A percentile compares a stretch with the other conserved stretches of the same genome.
Evolutionary conservation across 495 filamentous ascomycete species (phyloP).

Genomic region (Xylaria palmicola): DNA sequence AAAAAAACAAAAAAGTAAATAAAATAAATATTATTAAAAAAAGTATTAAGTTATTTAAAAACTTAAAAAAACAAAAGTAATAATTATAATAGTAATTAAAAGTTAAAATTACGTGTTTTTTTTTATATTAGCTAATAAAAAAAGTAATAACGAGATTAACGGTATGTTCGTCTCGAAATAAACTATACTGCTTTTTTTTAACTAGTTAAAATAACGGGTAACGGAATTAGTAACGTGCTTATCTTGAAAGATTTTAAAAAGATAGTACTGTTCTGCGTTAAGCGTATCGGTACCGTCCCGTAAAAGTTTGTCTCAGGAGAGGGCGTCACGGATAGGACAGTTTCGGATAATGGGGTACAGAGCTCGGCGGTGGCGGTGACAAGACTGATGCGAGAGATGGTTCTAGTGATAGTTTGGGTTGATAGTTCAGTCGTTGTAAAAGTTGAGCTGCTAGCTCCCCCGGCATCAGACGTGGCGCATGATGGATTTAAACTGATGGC

Average conservation of each 20-base stretch:
- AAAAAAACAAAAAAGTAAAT: no score
- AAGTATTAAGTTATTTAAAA: no score
- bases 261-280: neutral
- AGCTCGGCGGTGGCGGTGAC: neutral
- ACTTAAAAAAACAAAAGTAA: no score
- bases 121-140: no score
- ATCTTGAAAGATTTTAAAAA: neutral
- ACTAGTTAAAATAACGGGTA: neutral
- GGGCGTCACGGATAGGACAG: neutral
- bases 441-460: constrained; percentile 1
- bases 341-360: neutral
- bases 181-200: neutral
- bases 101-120: no score
- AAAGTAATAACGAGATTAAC: no score
- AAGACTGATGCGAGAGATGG: neutral
- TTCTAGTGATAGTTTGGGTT: neutral
- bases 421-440: no score
- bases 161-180: neutral
- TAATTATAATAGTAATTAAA: no score
- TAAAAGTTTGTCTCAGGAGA: neutral
- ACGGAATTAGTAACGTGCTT: neutral
- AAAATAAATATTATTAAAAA: no score
- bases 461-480: constrained; percentile 1
- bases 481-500: neutral
- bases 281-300: constrained; percentile 3